Evolutionary conservation across 1,284 basidiomycete genomes (phyloP), one percentile per base, ranked within the genome.

Genomic region (Malassezia slooffiae): DNA sequence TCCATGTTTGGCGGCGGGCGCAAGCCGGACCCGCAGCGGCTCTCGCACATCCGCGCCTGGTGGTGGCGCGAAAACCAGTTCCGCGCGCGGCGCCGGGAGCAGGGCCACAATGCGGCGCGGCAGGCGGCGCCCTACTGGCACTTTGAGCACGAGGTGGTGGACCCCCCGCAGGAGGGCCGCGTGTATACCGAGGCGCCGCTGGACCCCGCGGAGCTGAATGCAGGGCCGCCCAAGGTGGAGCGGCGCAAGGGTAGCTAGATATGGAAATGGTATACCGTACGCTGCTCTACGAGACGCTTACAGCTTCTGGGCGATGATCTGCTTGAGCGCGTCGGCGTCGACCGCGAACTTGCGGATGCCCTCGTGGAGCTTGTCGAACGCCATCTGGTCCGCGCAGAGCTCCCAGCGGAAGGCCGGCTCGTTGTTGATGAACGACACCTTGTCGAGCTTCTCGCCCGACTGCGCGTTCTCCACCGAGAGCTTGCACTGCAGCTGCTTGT

Each of bases 331-430:
- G 67, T 81, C 78, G 48, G 88, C 88, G 70, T 96, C 91, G 75
- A 86, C 87, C 51, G 88, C 89, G 70, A 97, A 97, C 43, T 64
- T 64, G 35, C 54, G 51, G 76, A 95, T 93, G 67, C 91, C 91
- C 75, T 96, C 90, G 73, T 93, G 85, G 42, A 77, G 72, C 73
- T 72, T 69, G 51, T 61, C 58, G 47, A 55, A 60, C 44, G 63
- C 65, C 65, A 67, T 67, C 34, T 52, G 45, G 52, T 69, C 62
- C 48, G 63, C 78, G 68, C 93, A 80, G 41, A 97, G 81, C 12
- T 78, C 70, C 87, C 88, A 93, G 59, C 86, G 81, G 83, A 97
- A 97, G 69, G 86, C 84, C 54, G 89, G 74, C 77, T 97, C 86
- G 75, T 96, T 80, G 76, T 95, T 79, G 70, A 99, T 72, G 77